phyloP scores from a whole-genome alignment of 1,284 basidiomycete species.

The Phenoliferia sp. region DNA sequence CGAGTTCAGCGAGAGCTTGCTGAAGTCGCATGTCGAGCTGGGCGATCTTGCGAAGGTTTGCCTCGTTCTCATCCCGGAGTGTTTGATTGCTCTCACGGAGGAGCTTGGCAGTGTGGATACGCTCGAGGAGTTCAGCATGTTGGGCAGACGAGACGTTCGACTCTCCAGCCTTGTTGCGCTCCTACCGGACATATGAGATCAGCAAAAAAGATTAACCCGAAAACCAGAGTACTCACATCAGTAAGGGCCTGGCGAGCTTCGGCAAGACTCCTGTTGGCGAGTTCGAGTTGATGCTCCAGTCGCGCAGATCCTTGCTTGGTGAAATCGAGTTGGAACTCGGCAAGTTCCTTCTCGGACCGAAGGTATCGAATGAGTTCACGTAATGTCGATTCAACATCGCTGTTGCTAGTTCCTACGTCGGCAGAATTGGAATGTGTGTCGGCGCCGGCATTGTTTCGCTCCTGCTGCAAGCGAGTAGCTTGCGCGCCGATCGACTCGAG shows the following conservation, averaged over 20 bases:
- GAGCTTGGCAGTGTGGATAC: constrained; percentile 81
- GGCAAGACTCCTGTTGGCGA: constrained; percentile 62
- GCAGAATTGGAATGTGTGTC: constrained; percentile 36
- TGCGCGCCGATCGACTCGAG: constrained; percentile 79
- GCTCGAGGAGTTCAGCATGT: constrained; percentile 76
- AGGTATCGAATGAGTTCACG: constrained; percentile 76
- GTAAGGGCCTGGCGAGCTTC: constrained; percentile 53
- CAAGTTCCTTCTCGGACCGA: constrained; percentile 83
- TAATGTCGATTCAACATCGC: constrained; percentile 46
- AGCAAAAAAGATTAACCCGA: constrained; percentile 2
- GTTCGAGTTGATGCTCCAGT: constrained; percentile 69
- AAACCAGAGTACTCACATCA: constrained; percentile 20
- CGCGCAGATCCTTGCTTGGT: constrained; percentile 76
- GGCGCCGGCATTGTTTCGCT: constrained; percentile 44
- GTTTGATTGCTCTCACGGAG: constrained; percentile 84
- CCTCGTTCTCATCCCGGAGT: constrained; percentile 68
- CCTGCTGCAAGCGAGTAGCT: constrained; percentile 67
- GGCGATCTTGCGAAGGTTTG: constrained; percentile 58
- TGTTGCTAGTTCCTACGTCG: constrained; percentile 41
- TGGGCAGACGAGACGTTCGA: constrained; percentile 65
- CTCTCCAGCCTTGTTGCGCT: constrained; percentile 68
- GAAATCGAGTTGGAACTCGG: constrained; percentile 78
- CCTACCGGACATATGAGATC: constrained; percentile 47
- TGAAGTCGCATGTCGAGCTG: constrained; percentile 63
- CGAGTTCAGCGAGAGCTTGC: constrained; percentile 54